These are phyloP conservation scores for Beauveria bassiana DNA, from an alignment of 2,329 filamentous ascomycete species.

Conservation along the genomic window DNA sequence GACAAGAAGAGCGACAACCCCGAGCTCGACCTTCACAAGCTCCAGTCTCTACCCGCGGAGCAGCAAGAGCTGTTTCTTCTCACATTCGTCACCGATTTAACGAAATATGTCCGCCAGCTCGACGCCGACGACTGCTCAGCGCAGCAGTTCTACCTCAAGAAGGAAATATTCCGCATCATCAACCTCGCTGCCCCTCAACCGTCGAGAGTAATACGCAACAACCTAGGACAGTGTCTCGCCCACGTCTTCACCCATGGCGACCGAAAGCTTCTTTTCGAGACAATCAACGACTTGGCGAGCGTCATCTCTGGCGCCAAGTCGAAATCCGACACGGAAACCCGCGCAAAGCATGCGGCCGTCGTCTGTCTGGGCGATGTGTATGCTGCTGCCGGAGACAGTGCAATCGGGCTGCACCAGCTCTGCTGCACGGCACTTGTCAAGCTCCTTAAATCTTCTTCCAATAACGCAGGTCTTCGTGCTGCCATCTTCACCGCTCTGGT, in stretches of 20 bases:
- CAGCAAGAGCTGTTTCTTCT: conserved; percentile 94
- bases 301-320: conserved; percentile 68
- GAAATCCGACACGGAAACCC: conserved; percentile 66
- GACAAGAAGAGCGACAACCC: conserved; percentile 44
- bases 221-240: conserved; percentile 75
- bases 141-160: conserved; percentile 87
- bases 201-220: conserved; percentile 83
- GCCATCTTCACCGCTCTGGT: conserved; percentile 67
- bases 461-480: conserved; percentile 73
- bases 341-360: conserved; percentile 78
- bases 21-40: conserved; percentile 83
- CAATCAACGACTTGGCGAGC: conserved; percentile 75
- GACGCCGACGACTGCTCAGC: conserved; percentile 73
- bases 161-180: conserved; percentile 88
- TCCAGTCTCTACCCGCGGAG: conserved; percentile 81
- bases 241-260: conserved; percentile 80
- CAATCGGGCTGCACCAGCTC: conserved; percentile 72
- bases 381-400: conserved; percentile 87
- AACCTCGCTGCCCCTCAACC: conserved; percentile 76
- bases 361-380: conserved; percentile 84
- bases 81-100: conserved; percentile 76
- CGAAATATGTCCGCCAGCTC: conserved; percentile 69
- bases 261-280: conserved; percentile 87
- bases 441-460: conserved; percentile 69
- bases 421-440: conserved; percentile 67